Conservation (phyloP, 352 stramenopile species). For the Phytophthora brassicae region DNA sequence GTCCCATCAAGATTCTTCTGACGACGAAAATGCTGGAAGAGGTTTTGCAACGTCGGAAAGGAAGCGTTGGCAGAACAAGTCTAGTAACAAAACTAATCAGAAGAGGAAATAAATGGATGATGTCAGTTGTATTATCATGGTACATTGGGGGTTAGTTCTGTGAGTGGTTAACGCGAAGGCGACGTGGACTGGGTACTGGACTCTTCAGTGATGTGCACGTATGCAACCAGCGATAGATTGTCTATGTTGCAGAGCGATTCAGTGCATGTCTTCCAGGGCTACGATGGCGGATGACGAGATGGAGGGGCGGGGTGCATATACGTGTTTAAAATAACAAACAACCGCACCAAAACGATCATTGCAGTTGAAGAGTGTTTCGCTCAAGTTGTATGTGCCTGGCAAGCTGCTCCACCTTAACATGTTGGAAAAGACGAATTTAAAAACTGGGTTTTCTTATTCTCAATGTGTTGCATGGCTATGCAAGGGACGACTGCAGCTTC, state of each 20-base stretch:
- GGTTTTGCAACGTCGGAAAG: slow-evolving; percentile 6
- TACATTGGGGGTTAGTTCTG: slow-evolving; percentile 2
- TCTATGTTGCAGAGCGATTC: not conserved
- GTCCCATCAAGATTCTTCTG: not conserved
- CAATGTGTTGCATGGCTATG: slow-evolving; percentile 1
- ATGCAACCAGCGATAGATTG: slow-evolving; percentile 3
- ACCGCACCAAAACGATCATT: slow-evolving; percentile 3
- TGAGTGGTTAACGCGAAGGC: not conserved
- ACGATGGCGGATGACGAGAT: not conserved
- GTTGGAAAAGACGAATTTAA: slow-evolving; percentile 5
- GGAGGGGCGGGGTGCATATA: slow-evolving; percentile 1
- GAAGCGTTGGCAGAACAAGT: slow-evolving; percentile 16
- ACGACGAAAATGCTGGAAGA: not conserved
- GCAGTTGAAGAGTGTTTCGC: slow-evolving; percentile 2
- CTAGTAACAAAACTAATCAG: not conserved
- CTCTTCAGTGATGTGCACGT: slow-evolving; percentile 12
- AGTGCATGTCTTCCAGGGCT: not conserved
- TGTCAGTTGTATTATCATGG: slow-evolving; percentile 1
- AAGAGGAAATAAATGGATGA: slow-evolving; percentile 1
- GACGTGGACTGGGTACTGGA: slow-evolving; percentile 16
- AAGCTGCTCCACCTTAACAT: slow-evolving; percentile 9
- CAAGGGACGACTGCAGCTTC: not conserved
- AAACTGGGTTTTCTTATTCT: not conserved
- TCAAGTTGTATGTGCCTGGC: slow-evolving; percentile 3
- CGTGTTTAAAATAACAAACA: slow-evolving; percentile 7